A percentile compares a stretch with the other conserved stretches of the same genome.
Evolutionary conservation across 768 basidiomycete genomes (phyloP).

Genomic region (Auriscalpium microsporum): DNA sequence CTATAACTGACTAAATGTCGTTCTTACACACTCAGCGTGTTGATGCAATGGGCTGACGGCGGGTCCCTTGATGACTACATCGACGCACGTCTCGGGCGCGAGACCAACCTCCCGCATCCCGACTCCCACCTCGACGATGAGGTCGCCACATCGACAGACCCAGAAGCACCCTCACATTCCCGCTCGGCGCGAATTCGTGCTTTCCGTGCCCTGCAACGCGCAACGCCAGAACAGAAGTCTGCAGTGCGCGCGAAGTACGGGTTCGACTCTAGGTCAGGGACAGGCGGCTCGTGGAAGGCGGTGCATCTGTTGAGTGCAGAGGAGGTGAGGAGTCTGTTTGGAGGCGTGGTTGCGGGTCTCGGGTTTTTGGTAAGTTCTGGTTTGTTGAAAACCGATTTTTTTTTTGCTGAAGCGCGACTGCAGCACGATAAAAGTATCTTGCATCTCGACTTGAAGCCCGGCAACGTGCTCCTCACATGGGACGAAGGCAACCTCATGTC

Average conservation of each 20-base stretch:
- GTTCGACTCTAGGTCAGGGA: slow-evolving; percentile 17
- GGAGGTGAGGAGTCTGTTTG: slow-evolving; percentile 74
- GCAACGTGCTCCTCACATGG: slow-evolving; percentile 88
- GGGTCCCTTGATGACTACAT: slow-evolving; percentile 86
- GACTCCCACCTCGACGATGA: slow-evolving; percentile 37
- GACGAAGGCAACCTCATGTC: slow-evolving; percentile 81
- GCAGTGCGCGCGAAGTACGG: slow-evolving; percentile 47
- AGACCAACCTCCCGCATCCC: slow-evolving; percentile 15
- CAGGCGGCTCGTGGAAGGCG: slow-evolving; percentile 46
- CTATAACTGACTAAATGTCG: neutral
- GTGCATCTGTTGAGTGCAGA: slow-evolving; percentile 81
- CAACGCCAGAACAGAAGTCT: slow-evolving; percentile 55
- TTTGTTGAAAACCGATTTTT: too few species aligned
- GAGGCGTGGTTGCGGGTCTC: slow-evolving; percentile 80
- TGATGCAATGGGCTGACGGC: slow-evolving; percentile 93
- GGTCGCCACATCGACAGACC: slow-evolving; percentile 18
- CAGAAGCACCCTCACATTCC: slow-evolving; percentile 25
- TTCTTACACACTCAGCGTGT: slow-evolving; percentile 38
- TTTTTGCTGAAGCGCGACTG: neutral
- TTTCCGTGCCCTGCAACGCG: slow-evolving; percentile 61
- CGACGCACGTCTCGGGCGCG: slow-evolving; percentile 63
- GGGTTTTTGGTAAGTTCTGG: slow-evolving; percentile 65
- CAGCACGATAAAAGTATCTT: slow-evolving; percentile 80
- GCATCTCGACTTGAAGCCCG: slow-evolving; percentile 90
- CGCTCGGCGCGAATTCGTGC: slow-evolving; percentile 69